Evolutionary conservation across 805 yeast species (phyloP).

Genomic region (Monosporozyma solicola): DNA sequence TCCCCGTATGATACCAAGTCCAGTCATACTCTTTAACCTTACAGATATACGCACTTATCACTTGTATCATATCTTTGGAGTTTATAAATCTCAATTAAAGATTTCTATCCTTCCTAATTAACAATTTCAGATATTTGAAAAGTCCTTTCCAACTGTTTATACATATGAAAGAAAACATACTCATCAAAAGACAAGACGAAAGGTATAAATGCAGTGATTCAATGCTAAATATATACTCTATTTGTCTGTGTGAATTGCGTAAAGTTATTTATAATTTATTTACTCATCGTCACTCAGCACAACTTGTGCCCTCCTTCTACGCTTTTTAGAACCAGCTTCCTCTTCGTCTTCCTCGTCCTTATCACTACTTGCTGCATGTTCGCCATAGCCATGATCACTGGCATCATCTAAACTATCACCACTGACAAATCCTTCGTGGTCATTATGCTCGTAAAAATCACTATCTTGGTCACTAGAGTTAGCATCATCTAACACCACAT

Average conservation of each 20-base stretch:
- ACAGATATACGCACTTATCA: neutral
- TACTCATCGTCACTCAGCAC: neutral
- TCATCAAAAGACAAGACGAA: neutral
- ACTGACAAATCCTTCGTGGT: slow-evolving; percentile 26
- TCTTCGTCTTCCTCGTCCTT: slow-evolving; percentile 18
- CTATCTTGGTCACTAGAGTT: slow-evolving; percentile 12
- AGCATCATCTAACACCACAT: neutral
- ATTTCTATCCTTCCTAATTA: neutral
- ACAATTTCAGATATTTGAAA: neutral
- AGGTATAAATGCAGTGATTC: neutral
- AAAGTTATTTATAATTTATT: neutral
- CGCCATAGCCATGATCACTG: slow-evolving; percentile 13
- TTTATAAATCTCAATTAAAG: neutral
- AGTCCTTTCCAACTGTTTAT: neutral
- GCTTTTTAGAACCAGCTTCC: neutral
- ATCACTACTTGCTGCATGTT: slow-evolving; percentile 17
- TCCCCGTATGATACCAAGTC: neutral
- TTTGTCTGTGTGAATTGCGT: neutral
- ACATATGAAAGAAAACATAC: no score
- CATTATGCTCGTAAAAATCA: slow-evolving; percentile 26
- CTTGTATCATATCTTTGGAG: neutral
- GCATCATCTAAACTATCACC: slow-evolving; percentile 31
- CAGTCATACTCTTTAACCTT: neutral
- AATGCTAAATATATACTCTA: neutral
- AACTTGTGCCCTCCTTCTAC: neutral